Evolutionary conservation across 2,329 filamentous ascomycete species (phyloP).

Genomic region (Mariannaea sp.): DNA sequence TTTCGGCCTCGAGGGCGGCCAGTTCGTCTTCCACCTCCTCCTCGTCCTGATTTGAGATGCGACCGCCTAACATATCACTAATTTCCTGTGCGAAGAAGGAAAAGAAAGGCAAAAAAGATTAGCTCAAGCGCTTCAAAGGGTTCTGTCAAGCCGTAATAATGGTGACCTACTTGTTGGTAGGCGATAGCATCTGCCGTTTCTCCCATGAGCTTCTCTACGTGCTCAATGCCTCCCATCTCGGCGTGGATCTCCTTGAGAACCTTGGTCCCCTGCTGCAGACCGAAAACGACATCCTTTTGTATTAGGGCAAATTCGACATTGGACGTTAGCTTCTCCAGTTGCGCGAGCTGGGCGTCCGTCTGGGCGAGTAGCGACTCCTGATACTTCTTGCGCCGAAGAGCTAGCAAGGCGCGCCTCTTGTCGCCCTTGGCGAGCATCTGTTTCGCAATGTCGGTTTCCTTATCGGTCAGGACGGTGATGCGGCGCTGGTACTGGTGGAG

Average conservation of each 20-base stretch:
- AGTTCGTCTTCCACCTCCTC: constrained; percentile 98
- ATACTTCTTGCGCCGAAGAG: constrained; percentile 93
- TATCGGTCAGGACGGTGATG: constrained; percentile 82
- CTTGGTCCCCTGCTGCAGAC: constrained; percentile 86
- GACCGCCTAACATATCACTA: constrained; percentile 84
- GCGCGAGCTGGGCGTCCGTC: constrained; percentile 91
- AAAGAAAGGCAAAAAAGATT: neutral
- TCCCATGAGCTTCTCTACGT: constrained; percentile 93
- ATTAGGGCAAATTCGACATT: constrained; percentile 96
- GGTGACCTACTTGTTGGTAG: constrained; percentile 75
- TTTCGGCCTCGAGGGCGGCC: constrained; percentile 69
- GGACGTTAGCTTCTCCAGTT: constrained; percentile 84
- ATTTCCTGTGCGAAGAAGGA: constrained; percentile 69
- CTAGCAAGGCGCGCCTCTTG: constrained; percentile 80
- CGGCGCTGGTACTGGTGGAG: constrained; percentile 94
- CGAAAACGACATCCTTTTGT: constrained; percentile 94
- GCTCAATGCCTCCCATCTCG: constrained; percentile 94
- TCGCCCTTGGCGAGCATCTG: constrained; percentile 81
- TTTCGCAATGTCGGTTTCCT: constrained; percentile 84
- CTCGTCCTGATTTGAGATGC: constrained; percentile 92
- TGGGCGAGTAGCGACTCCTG: constrained; percentile 87
- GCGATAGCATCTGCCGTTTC: constrained; percentile 88
- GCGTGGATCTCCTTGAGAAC: constrained; percentile 90
- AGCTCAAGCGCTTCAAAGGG: neutral
- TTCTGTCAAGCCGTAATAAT: neutral